Base-by-base conservation (phyloP, 2,329 filamentous ascomycete species). In the Colletotrichum tanaceti region DNA sequence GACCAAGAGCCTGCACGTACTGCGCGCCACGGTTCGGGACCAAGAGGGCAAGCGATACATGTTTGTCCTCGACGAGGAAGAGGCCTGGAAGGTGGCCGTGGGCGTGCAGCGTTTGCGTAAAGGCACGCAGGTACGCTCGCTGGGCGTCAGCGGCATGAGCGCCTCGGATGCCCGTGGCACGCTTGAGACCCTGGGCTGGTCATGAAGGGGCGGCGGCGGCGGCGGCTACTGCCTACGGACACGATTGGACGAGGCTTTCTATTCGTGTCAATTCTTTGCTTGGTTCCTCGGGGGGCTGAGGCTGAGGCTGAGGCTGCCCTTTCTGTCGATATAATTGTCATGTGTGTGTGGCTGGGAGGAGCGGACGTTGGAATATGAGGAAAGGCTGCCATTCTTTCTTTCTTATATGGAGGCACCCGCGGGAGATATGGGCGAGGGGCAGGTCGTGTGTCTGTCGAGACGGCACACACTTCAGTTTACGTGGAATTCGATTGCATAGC, bases 41-140 rank as follows among this genome's bases (percentile, higher is more conserved):
- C 87, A 90, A 72, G 89, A 91, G 69, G 88, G 87, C 50, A 90
- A 90, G 79, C 84, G 88, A 43, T 91, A 87, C 74, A 77, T 91
- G 43, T 91, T 91, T 74, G 84, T 91, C 11, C 79, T 91, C 41
- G 82, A 84, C 47, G 88, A 91, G 74, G 84, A 88, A 70, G 89
- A 92, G 76, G 85, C 85, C 35, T 91, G 90, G 90, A 92, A 92
- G 83, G 81, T 92, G 28, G 83, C 87, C 1, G 80, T 86, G 43
- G 89, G 87, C 2, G 75, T 92, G 72, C 87, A 90, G 76, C 83
- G 86, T 52, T 77, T 92, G 73, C 81, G 88, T 60, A 84, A 84
- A 62, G 89, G 89, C 5, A 86, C 85, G 3, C 88, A 90, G 76
- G 86, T 86, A 39, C 82, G 87, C 61, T 84, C 87, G 65, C 79